Base-by-base conservation (phyloP, 768 basidiomycete genomes). In the Boletus sensibilis region DNA sequence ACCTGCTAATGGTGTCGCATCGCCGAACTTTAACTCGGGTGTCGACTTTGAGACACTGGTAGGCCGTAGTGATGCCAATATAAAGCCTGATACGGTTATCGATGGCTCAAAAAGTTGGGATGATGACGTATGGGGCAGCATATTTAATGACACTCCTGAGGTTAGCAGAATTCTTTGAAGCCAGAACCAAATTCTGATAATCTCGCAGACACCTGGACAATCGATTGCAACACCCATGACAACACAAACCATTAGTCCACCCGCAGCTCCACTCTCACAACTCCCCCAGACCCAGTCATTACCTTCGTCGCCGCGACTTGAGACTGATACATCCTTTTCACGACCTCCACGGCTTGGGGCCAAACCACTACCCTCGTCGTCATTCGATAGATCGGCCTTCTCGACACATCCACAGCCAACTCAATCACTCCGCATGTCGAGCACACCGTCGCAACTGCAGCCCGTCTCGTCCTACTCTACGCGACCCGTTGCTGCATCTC, bases 31-130 rank as follows among this genome's bases (percentile, higher is more conserved):
- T 39, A 72, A 75, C n/a, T 79, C 79, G 0, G 79, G 80, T 20
- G 78, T 93, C 18, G 87, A 97, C 66, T 99, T 99, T 64, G 94
- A 89, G 70, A 91, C 84, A 52, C 78, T 96, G 1, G 92, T 96
- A 4, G 87, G 87, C 11, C 81, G 86, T 51, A 69, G 75, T 21
- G 78, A 76, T 51, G 74, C 74, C 13, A 70, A 74, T 9, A 75
- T 78, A 47, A 83, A 82, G 66, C 69, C 80, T 3, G 79, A 82
- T 53, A 75, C 51, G 2, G 65, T 67, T 51, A 67, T 59, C 63
- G 74, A 80, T 35, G 64, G 62, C 16, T 68, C 74, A 13, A 72
- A 74, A 34, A 75, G 79, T 40, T 91, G 88, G 90, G 90, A 90
- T 59, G 90, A 92, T 53, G 89, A 92, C 58, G 83, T 89, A 2